Percentiles rank a stretch among this genome's conserved stretches.
These are phyloP conservation scores for Candida montana DNA, from an alignment of 805 yeast genomes.

Conservation along the genomic window DNA sequence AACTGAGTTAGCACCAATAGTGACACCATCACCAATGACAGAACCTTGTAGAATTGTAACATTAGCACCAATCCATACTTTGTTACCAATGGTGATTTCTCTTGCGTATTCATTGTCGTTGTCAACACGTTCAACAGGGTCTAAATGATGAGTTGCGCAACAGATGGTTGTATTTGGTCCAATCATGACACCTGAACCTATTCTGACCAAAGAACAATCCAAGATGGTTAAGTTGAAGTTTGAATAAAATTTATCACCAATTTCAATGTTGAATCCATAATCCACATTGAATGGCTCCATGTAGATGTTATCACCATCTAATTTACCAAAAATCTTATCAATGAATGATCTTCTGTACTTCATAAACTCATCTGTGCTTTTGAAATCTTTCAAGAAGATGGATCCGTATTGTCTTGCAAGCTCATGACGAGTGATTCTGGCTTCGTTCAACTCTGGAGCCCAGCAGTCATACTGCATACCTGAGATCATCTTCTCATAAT, in stretches of 20 bases:
- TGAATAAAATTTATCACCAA: slow-evolving; percentile 56
- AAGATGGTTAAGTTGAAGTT: slow-evolving; percentile 51
- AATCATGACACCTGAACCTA: slow-evolving; percentile 54
- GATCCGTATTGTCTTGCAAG: slow-evolving; percentile 24
- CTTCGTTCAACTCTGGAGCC: slow-evolving; percentile 21
- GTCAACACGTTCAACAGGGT: slow-evolving; percentile 36
- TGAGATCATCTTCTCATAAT: slow-evolving; percentile 12
- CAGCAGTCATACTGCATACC: slow-evolving; percentile 9
- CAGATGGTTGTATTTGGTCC: slow-evolving; percentile 60
- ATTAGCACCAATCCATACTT: slow-evolving; percentile 64
- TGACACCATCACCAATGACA: slow-evolving; percentile 54
- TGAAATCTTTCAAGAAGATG: slow-evolving; percentile 22
- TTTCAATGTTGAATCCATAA: slow-evolving; percentile 55
- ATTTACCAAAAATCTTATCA: slow-evolving; percentile 41
- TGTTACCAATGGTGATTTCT: slow-evolving; percentile 55
- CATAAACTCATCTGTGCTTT: slow-evolving; percentile 23
- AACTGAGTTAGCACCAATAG: slow-evolving; percentile 65
- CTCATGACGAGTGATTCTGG: slow-evolving; percentile 25
- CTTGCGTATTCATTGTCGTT: slow-evolving; percentile 43
- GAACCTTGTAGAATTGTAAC: slow-evolving; percentile 59
- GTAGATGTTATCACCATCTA: slow-evolving; percentile 29
- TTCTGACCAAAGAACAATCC: slow-evolving; percentile 54
- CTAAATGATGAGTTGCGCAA: slow-evolving; percentile 63
- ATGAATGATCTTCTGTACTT: slow-evolving; percentile 35
- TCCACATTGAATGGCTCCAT: slow-evolving; percentile 56